These are phyloP conservation scores for Arctostaphylos glauca DNA, from an alignment of 148 eudicot species.

Conservation along the genomic window DNA sequence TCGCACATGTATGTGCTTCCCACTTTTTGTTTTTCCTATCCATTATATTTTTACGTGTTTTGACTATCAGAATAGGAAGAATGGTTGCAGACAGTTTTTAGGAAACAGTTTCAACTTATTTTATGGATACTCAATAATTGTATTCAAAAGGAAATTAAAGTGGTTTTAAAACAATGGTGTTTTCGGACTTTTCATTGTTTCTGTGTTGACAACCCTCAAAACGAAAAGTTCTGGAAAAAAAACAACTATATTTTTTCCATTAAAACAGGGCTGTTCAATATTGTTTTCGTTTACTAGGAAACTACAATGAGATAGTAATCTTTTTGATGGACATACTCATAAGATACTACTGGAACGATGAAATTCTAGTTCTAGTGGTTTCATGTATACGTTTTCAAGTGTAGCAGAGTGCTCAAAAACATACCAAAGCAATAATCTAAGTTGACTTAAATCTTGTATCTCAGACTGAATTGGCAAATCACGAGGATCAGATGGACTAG, in stretches of 20 bases:
- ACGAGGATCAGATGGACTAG: background rate
- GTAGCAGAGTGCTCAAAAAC: background rate
- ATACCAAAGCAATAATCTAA: background rate
- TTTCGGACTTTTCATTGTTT: background rate
- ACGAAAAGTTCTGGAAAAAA: background rate
- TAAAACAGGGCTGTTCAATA: background rate
- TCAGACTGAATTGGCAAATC: background rate
- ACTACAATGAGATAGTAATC: background rate
- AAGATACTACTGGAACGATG: background rate
- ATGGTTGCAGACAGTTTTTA: background rate
- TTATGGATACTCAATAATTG: background rate
- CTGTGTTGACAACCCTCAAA: background rate
- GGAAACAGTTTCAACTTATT: background rate
- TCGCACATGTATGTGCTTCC: constrained; percentile 58
- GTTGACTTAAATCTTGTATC: background rate
- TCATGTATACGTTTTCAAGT: background rate
- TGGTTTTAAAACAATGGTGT: background rate
- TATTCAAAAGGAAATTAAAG: background rate
- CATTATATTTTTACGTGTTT: background rate
- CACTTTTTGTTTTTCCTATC: background rate
- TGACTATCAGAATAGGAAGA: background rate
- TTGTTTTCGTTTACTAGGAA: background rate
- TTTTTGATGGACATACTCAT: background rate
- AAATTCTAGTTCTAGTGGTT: background rate
- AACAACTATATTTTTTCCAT: background rate